These are phyloP conservation scores for Sphagnurus paluster DNA, from an alignment of 1,284 basidiomycete genomes.

Conservation along the genomic window DNA sequence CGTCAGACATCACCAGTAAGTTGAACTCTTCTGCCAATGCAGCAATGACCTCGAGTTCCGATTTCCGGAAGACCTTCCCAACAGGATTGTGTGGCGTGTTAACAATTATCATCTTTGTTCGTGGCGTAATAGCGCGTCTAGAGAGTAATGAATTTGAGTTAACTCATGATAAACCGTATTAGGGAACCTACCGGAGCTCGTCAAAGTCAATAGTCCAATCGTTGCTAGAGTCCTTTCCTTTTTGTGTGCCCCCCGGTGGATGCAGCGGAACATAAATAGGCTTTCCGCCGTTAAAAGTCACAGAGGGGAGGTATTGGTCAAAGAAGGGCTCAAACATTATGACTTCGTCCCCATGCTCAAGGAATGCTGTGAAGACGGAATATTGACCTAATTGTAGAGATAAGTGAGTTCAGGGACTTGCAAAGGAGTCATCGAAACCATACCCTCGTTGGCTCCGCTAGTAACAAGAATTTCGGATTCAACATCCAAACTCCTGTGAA, in stretches of 20 bases:
- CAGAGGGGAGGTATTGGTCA: slow-evolving; percentile 92
- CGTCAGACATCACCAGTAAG: slow-evolving; percentile 91
- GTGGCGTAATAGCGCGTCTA: slow-evolving; percentile 79
- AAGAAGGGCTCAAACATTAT: slow-evolving; percentile 99
- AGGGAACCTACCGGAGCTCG: slow-evolving; percentile 67
- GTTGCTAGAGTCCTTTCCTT: slow-evolving; percentile 61
- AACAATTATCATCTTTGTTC: slow-evolving; percentile 90
- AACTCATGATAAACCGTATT: background rate
- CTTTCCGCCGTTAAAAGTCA: slow-evolving; percentile 90
- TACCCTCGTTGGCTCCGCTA: slow-evolving; percentile 95
- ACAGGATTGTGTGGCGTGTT: slow-evolving; percentile 97
- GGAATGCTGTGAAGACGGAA: slow-evolving; percentile 85
- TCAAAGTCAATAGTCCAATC: slow-evolving; percentile 89
- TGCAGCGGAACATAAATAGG: slow-evolving; percentile 96
- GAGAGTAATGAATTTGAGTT: background rate
- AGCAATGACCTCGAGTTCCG: slow-evolving; percentile 86
- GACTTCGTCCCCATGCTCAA: slow-evolving; percentile 92
- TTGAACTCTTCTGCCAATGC: slow-evolving; percentile 90
- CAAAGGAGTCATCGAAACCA: slow-evolving; percentile 19
- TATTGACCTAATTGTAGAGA: slow-evolving; percentile 68
- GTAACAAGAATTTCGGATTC: slow-evolving; percentile 93
- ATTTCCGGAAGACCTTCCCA: slow-evolving; percentile 89
- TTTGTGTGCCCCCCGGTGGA: slow-evolving; percentile 65
- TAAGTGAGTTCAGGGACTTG: background rate
- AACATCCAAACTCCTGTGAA: slow-evolving; percentile 75